phyloP scores from a whole-genome alignment of 768 basidiomycete genomes.

The Dentipellis sp. region DNA sequence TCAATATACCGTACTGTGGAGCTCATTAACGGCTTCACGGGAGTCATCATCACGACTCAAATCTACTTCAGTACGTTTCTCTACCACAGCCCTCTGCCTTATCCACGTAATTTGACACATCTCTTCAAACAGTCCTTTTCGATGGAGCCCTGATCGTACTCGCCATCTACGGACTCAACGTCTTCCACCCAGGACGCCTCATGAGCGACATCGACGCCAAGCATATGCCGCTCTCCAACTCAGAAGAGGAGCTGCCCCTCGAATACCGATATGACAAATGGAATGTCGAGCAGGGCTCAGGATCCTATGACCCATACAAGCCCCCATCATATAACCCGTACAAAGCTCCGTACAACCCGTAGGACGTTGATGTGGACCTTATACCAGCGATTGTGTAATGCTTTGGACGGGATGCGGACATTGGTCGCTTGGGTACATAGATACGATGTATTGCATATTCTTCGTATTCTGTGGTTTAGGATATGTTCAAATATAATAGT shows the following conservation, averaged over 20 bases:
- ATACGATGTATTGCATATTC: no score
- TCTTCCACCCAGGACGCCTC: slow-evolving; percentile 33
- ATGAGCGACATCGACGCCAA: not conserved
- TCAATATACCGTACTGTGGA: slow-evolving; percentile 10
- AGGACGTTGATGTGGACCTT: no score
- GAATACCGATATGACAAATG: not conserved
- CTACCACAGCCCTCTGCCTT: not conserved
- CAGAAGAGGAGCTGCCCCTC: not conserved
- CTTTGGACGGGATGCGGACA: no score
- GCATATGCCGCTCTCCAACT: not conserved
- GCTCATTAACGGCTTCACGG: slow-evolving; percentile 7
- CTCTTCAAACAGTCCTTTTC: slow-evolving; percentile 29
- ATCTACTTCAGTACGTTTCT: slow-evolving; percentile 5
- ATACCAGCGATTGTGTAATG: no score
- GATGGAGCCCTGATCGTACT: slow-evolving; percentile 40
- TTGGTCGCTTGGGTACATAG: no score
- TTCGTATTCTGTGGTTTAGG: no score
- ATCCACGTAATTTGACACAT: not conserved
- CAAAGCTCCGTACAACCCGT: no score
- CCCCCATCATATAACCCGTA: no score
- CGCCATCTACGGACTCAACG: slow-evolving; percentile 35
- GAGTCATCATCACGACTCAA: slow-evolving; percentile 7
- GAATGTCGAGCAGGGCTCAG: not conserved
- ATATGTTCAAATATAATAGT: no score
- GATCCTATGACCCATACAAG: no score